These are phyloP conservation scores for Thuja plicata DNA, from an alignment of 83 land plant species.

Conservation along the genomic window DNA sequence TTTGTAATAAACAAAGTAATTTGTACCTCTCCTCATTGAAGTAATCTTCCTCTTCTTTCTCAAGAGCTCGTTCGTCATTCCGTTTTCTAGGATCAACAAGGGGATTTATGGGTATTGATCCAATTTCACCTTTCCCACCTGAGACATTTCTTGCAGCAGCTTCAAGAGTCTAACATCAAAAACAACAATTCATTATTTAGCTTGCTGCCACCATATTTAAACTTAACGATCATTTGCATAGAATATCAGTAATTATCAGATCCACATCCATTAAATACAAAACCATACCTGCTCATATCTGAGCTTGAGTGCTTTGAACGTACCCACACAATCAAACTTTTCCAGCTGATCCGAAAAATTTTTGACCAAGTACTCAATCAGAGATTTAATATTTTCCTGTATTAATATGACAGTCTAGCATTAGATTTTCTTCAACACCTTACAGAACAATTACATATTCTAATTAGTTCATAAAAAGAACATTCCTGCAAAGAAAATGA, in stretches of 20 bases:
- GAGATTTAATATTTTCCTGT: slow-evolving; percentile 73
- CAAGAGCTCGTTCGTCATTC: slow-evolving; percentile 78
- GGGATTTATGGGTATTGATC: not conserved
- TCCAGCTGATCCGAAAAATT: slow-evolving; percentile 62
- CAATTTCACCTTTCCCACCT: not conserved
- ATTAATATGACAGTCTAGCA: not conserved
- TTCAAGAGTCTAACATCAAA: slow-evolving; percentile 8
- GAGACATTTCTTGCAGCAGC: not conserved
- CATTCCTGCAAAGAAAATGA: not conserved
- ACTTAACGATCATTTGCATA: not conserved
- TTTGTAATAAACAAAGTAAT: not conserved
- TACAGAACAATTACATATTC: not conserved
- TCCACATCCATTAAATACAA: not conserved
- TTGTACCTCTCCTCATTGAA: slow-evolving; percentile 92
- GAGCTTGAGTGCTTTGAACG: slow-evolving; percentile 60
- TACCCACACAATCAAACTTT: slow-evolving; percentile 58
- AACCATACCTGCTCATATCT: slow-evolving; percentile 87
- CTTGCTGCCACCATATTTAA: not conserved
- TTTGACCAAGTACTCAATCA: slow-evolving; percentile 68
- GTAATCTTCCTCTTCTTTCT: slow-evolving; percentile 95
- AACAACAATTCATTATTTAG: slow-evolving; percentile 10
- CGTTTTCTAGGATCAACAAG: slow-evolving; percentile 52
- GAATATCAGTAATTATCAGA: not conserved
- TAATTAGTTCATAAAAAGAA: not conserved
- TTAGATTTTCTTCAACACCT: not conserved